Conservation (phyloP, 257 asterid species). For the Vinca minor region DNA sequence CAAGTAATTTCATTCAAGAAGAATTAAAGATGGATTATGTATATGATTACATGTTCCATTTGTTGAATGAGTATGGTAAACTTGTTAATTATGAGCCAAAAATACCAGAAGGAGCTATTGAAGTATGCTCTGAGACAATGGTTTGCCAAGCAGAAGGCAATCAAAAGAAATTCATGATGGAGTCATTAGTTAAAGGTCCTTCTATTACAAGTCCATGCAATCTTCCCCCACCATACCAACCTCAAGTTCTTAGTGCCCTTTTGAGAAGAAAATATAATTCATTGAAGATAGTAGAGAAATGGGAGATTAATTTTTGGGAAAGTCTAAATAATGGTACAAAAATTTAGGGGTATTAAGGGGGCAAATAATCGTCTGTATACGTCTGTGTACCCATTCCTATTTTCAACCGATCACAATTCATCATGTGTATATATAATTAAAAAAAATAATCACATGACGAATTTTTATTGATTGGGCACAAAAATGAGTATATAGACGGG, state of each 20-base stretch:
- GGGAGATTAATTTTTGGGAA: conserved; percentile 27
- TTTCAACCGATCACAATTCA: no score
- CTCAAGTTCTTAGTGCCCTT: conserved; percentile 14
- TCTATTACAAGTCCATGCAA: conserved; percentile 25
- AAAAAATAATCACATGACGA: no score
- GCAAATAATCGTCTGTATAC: no score
- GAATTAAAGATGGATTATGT: conserved; percentile 44
- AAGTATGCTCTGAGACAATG: conserved; percentile 39
- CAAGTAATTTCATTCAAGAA: conserved; percentile 36
- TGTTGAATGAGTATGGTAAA: conserved; percentile 38
- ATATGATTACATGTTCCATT: conserved; percentile 52
- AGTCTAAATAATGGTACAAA: background rate
- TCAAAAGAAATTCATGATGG: conserved; percentile 26
- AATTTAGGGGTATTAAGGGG: background rate
- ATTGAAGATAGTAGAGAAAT: conserved; percentile 20
- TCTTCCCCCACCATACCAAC: conserved; percentile 25
- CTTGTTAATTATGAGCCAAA: conserved; percentile 36
- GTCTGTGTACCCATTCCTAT: no score
- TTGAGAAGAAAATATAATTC: conserved; percentile 18
- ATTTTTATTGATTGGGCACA: no score
- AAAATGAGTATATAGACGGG: no score
- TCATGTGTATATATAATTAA: no score
- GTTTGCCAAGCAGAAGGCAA: conserved; percentile 39
- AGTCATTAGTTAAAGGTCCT: conserved; percentile 29
- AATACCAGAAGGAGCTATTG: conserved; percentile 33